Conservation (phyloP, 2,329 filamentous ascomycete genomes). For the Blastomyces silverae region DNA sequence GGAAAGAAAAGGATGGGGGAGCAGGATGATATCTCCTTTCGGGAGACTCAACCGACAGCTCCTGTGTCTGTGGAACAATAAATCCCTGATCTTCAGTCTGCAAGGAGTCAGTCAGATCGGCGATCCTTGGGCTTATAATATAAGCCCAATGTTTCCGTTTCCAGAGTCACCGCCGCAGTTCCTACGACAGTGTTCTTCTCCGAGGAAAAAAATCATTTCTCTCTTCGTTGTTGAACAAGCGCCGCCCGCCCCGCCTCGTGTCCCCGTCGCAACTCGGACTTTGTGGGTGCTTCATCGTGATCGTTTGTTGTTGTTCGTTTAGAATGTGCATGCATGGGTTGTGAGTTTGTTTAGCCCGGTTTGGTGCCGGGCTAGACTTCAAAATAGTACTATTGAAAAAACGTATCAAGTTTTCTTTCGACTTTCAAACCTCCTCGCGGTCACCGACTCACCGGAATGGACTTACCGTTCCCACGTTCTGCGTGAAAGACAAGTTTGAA, state of each 20-base stretch:
- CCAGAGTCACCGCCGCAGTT: background rate
- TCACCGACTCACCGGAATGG: too few relatives aligned
- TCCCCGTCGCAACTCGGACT: background rate
- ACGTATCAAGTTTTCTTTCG: background rate
- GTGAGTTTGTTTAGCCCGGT: background rate
- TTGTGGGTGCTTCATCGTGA: background rate
- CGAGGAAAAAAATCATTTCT: background rate
- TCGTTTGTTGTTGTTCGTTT: too few relatives aligned
- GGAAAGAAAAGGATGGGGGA: background rate
- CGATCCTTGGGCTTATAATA: background rate
- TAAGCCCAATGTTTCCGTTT: background rate
- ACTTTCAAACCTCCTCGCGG: too few relatives aligned
- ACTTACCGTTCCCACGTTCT: too few relatives aligned
- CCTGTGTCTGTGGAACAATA: background rate
- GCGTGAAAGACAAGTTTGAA: background rate
- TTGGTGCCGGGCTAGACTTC: background rate
- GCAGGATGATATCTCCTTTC: background rate
- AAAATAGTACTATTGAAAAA: background rate
- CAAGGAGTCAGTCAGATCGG: background rate
- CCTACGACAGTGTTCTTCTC: background rate
- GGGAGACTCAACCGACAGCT: background rate
- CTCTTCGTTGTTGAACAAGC: background rate
- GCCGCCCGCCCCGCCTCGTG: background rate
- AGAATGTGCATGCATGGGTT: too few relatives aligned
- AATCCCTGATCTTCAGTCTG: background rate